These are phyloP conservation scores for Bjerkandera adusta DNA, from an alignment of 1,284 basidiomycete genomes.

Conservation along the genomic window DNA sequence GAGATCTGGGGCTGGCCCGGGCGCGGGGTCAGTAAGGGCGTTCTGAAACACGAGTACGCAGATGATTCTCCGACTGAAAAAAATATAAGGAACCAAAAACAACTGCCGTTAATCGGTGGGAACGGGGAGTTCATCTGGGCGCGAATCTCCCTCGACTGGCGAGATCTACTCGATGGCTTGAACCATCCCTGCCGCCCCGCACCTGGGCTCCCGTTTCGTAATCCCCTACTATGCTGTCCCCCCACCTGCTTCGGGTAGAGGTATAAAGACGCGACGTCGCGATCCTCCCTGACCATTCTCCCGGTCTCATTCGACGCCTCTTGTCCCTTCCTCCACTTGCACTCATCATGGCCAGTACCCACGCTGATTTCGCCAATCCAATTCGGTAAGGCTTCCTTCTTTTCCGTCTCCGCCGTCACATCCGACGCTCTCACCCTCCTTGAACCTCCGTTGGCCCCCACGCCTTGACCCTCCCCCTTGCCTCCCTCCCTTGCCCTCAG, in stretches of 20 bases:
- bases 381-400: slow-evolving; percentile 1
- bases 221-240: slow-evolving; percentile 1
- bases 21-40: not conserved
- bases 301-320: slow-evolving; percentile 1
- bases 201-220: slow-evolving; percentile 11
- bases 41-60: not conserved
- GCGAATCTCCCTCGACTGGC: not conserved
- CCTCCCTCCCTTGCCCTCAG: too few relatives aligned
- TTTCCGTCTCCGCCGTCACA: not conserved
- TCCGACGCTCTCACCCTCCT: not conserved
- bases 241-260: not conserved
- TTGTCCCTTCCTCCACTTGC: not conserved
- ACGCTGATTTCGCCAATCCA: slow-evolving; percentile 1
- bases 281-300: slow-evolving; percentile 4
- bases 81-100: too few relatives aligned
- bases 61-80: slow-evolving; percentile 8
- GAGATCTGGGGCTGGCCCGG: not conserved
- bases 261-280: slow-evolving; percentile 11
- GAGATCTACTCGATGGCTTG: slow-evolving; percentile 10
- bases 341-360: slow-evolving; percentile 6
- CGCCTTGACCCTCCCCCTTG: not conserved
- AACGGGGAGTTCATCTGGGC: not conserved
- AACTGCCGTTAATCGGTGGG: too few relatives aligned
- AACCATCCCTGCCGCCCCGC: not conserved
- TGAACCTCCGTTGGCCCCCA: too few relatives aligned